These are phyloP conservation scores for Leptosphaerulina australis DNA, from an alignment of 2,329 filamentous ascomycete genomes.

Conservation along the genomic window DNA sequence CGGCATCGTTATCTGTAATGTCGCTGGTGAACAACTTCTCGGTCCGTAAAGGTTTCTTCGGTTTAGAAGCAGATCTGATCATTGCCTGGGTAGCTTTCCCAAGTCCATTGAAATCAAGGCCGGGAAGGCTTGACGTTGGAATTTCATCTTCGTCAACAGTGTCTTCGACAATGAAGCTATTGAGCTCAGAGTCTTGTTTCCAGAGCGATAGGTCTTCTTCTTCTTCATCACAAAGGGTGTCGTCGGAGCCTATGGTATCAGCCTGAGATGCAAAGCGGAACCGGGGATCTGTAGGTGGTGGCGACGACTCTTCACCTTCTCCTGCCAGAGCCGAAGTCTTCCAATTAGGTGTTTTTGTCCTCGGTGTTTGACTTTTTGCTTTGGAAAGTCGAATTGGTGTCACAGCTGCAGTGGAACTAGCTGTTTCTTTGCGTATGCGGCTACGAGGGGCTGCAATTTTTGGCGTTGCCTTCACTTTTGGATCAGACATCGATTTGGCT, in stretches of 20 bases:
- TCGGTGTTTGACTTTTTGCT: conserved; percentile 18
- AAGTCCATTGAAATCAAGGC: conserved; percentile 33
- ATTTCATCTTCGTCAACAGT: conserved; percentile 45
- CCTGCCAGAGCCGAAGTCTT: conserved; percentile 37
- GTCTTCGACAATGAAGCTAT: conserved; percentile 54
- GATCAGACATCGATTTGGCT: conserved; percentile 16
- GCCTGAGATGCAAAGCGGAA: conserved; percentile 48
- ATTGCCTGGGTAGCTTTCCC: conserved; percentile 45
- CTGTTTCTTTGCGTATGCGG: conserved; percentile 29
- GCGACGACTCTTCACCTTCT: conserved; percentile 45
- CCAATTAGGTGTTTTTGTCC: conserved; percentile 33
- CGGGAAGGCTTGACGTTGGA: conserved; percentile 43
- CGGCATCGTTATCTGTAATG: conserved; percentile 39
- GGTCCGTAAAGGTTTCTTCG: conserved; percentile 27
- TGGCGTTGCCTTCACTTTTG: conserved; percentile 21
- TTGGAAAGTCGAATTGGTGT: conserved; percentile 29
- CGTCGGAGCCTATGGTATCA: conserved; percentile 52
- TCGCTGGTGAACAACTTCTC: conserved; percentile 48
- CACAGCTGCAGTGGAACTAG: conserved; percentile 10
- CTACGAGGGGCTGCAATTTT: conserved; percentile 33
- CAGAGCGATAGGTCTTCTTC: conserved; percentile 51
- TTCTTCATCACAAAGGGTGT: conserved; percentile 48
- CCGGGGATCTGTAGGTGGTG: conserved; percentile 49
- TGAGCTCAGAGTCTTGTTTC: conserved; percentile 53
- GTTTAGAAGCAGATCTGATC: conserved; percentile 28